A percentile compares a stretch with the other conserved stretches of the same genome.
Conservation (phyloP, 352 stramenopile genomes). For the Pythium aquatile region DNA sequence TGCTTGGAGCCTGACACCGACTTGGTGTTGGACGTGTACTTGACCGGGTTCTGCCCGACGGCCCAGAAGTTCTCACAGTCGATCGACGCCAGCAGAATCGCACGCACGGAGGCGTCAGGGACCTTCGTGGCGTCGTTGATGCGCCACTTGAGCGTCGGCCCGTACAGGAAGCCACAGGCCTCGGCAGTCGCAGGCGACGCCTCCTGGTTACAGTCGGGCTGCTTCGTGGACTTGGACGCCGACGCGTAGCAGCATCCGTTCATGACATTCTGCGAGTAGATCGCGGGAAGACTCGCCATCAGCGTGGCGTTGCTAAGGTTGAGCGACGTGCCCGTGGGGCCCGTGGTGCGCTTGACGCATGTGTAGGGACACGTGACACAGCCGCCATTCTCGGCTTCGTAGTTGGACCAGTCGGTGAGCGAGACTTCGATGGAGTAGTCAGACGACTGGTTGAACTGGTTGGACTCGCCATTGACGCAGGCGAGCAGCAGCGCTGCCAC, state of each 20-base stretch:
- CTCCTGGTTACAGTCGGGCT: slow-evolving; percentile 59
- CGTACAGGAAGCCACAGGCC: slow-evolving; percentile 81
- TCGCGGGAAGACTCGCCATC: slow-evolving; percentile 59
- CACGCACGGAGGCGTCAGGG: slow-evolving; percentile 36
- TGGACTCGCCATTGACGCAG: slow-evolving; percentile 14
- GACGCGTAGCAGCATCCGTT: slow-evolving; percentile 85
- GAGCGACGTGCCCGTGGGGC: slow-evolving; percentile 74
- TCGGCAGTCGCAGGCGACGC: slow-evolving; percentile 60
- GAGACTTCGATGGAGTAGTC: slow-evolving; percentile 68
- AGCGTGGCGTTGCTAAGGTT: slow-evolving; percentile 78
- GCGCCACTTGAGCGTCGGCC: slow-evolving; percentile 81
- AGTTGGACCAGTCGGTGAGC: slow-evolving; percentile 82
- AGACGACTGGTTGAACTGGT: slow-evolving; percentile 71
- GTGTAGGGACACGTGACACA: slow-evolving; percentile 88
- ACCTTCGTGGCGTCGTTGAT: slow-evolving; percentile 61
- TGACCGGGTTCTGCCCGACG: slow-evolving; percentile 71
- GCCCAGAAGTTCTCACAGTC: slow-evolving; percentile 87
- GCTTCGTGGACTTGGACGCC: slow-evolving; percentile 37
- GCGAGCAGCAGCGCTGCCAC: slow-evolving; percentile 21
- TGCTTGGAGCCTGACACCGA: slow-evolving; percentile 73
- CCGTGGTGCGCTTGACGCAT: slow-evolving; percentile 68
- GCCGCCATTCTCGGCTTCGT: slow-evolving; percentile 65
- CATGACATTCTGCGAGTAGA: slow-evolving; percentile 62
- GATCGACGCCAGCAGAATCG: slow-evolving; percentile 81
- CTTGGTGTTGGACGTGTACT: slow-evolving; percentile 70